A percentile compares a stretch with the other conserved stretches of the same genome.
phyloP scores from a whole-genome alignment of 306 rosid genomes.

The Dryas alaskensis region DNA sequence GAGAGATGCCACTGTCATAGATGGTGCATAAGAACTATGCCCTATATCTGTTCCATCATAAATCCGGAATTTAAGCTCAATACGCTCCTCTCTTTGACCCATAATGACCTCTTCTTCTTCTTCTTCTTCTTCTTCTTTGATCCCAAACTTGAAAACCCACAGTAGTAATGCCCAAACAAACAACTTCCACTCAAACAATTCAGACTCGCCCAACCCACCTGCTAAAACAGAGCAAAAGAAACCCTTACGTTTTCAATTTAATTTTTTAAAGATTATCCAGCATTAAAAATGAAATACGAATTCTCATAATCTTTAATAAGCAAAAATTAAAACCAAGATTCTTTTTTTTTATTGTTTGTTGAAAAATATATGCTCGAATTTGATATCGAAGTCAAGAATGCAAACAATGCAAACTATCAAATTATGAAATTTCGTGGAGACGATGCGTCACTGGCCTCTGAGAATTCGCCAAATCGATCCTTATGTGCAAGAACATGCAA shows the following conservation, averaged over 20 bases:
- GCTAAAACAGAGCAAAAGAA: slow-evolving; percentile 14
- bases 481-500: slow-evolving; percentile 31
- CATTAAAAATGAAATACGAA: background rate
- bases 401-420: too few relatives aligned
- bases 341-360: too few relatives aligned
- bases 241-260: background rate
- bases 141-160: slow-evolving; percentile 29
- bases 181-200: slow-evolving; percentile 28
- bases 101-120: slow-evolving; percentile 34
- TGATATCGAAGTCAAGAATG: background rate
- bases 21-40: slow-evolving; percentile 43
- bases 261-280: background rate
- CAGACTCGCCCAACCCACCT: slow-evolving; percentile 41
- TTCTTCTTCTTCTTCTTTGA: background rate
- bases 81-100: slow-evolving; percentile 50
- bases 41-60: slow-evolving; percentile 80
- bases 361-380: too few relatives aligned
- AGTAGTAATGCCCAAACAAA: slow-evolving; percentile 12
- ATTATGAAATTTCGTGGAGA: too few relatives aligned
- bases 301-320: background rate
- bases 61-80: slow-evolving; percentile 66
- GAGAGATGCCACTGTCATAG: slow-evolving; percentile 48
- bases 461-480: slow-evolving; percentile 32
- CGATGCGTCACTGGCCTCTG: slow-evolving; percentile 30
- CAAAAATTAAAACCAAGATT: too few relatives aligned